Base-by-base conservation (phyloP, 139 green algal genomes). In the Diplosphaera chodatii region DNA sequence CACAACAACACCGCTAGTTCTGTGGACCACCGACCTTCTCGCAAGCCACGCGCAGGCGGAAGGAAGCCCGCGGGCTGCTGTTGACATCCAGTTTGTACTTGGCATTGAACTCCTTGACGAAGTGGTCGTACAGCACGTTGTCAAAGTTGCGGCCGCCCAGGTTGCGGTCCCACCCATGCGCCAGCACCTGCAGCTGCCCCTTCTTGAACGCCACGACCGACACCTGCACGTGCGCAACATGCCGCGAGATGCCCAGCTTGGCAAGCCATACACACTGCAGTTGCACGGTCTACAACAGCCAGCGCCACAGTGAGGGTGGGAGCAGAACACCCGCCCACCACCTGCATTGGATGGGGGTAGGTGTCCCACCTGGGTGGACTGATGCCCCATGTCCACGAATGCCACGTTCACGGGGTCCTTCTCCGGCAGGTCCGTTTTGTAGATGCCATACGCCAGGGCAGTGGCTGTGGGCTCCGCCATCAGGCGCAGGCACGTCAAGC, bases 391-490 rank as follows among this genome's bases (percentile, higher is more conserved):
- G 78, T 99, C 96, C 23, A 99, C 87, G 71, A 99, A 98, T 4
- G 73, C 94, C 6, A 98, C 93, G 70, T 98, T 81, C 23, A 93
- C 67, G 0, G 92, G 83, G 0, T 96, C 87, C 0, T 80, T 83
- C 64, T 97, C 93, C 3, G 91, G 87, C 41, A 99, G 86, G 73
- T 98, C 93, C 15, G 93, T 98, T 81, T 98, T 98, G 88, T 95
- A 99, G 75, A 99, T 99, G 72, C 96, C 96, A 74, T 98, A 99
- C 18, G 89, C 80, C 33, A 99, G 87, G 8, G 96, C 95, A 1
- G 90, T 96, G 68, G 95, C 94, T 22, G 95, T 98, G 22, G 86
- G 96, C 40, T 99, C 96, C 75, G 97, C 92, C 78, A 99, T 87
- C 48, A 99, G 82, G 30, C 95, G 87, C 76, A 99, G 78, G 78